A percentile compares a stretch with the other conserved stretches of the same genome.
These are phyloP conservation scores for Diaporthe sp. DNA, from an alignment of 2,329 filamentous ascomycete genomes.

Conservation along the genomic window DNA sequence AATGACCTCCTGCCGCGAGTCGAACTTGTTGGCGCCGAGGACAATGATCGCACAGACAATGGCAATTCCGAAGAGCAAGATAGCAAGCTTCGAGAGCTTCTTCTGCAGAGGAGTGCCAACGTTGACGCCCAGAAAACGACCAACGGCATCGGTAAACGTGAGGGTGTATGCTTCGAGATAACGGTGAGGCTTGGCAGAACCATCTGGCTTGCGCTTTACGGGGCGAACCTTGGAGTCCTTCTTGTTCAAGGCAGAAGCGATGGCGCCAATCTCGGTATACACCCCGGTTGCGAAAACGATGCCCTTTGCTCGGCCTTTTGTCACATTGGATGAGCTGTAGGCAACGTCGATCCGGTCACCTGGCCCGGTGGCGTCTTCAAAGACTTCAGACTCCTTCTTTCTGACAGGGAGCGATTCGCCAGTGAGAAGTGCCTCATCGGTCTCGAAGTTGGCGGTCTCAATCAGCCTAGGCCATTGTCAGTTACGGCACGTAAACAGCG, in stretches of 20 bases:
- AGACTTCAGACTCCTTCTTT: constrained; percentile 62
- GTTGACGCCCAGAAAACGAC: constrained; percentile 74
- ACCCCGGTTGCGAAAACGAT: constrained; percentile 72
- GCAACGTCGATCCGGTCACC: constrained; percentile 74
- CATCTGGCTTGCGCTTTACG: constrained; percentile 62
- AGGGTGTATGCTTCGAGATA: constrained; percentile 55
- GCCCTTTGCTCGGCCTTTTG: constrained; percentile 72
- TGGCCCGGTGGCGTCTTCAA: constrained; percentile 65
- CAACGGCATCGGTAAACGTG: constrained; percentile 68
- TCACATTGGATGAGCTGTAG: constrained; percentile 73
- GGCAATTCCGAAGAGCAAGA: constrained; percentile 73
- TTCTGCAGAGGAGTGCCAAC: constrained; percentile 77
- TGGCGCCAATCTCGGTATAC: constrained; percentile 74
- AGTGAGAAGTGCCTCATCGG: constrained; percentile 73
- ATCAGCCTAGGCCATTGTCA: not conserved
- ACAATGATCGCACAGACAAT: constrained; percentile 77
- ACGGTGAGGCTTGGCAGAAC: constrained; percentile 62
- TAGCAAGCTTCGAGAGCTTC: constrained; percentile 74
- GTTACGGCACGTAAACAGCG: not conserved
- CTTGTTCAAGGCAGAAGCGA: constrained; percentile 71
- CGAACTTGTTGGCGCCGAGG: constrained; percentile 70
- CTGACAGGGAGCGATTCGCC: constrained; percentile 73
- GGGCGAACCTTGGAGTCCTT: constrained; percentile 61
- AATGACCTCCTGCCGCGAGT: constrained; percentile 67
- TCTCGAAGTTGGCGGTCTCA: constrained; percentile 64